A percentile compares a stretch with the other conserved stretches of the same genome.
Conservation (phyloP, 441 rosid species). For the Euphorbia celastroides region DNA sequence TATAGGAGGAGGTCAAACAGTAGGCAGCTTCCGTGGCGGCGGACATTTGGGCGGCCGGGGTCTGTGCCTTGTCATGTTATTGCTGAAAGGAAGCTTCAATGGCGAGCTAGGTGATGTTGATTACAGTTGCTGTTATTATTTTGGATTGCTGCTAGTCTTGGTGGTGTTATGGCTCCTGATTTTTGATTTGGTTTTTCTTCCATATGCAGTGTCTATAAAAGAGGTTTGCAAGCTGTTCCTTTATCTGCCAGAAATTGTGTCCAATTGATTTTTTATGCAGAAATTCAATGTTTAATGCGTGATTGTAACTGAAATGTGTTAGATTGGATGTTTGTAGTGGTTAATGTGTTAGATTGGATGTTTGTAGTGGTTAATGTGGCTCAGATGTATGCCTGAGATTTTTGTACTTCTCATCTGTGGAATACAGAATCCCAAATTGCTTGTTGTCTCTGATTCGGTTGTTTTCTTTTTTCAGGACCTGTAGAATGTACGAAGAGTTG, state of each 20-base stretch:
- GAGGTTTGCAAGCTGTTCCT: constrained; percentile 41
- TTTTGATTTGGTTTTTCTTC: background rate
- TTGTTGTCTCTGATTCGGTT: background rate
- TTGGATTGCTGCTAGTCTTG: background rate
- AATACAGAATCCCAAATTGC: background rate
- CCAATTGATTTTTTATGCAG: constrained; percentile 33
- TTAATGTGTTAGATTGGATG: background rate
- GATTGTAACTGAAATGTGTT: background rate
- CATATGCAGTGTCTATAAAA: constrained; percentile 43
- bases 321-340: background rate
- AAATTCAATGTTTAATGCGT: background rate
- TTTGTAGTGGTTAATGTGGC: background rate
- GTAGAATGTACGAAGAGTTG: constrained; percentile 29
- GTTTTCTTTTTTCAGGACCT: background rate
- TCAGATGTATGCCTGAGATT: background rate
- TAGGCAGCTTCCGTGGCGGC: constrained; percentile 48
- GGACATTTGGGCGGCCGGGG: constrained; percentile 52
- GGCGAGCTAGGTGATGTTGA: constrained; percentile 55
- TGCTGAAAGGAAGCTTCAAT: constrained; percentile 46
- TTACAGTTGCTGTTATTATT: background rate
- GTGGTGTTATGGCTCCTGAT: background rate
- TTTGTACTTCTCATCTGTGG: background rate
- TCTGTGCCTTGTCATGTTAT: constrained; percentile 31
- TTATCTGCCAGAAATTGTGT: constrained; percentile 25
- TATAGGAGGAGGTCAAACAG: constrained; percentile 19